These are phyloP conservation scores for Mortierella sp. DNA, from an alignment of 371 early-diverging fungal genomes.

Conservation along the genomic window DNA sequence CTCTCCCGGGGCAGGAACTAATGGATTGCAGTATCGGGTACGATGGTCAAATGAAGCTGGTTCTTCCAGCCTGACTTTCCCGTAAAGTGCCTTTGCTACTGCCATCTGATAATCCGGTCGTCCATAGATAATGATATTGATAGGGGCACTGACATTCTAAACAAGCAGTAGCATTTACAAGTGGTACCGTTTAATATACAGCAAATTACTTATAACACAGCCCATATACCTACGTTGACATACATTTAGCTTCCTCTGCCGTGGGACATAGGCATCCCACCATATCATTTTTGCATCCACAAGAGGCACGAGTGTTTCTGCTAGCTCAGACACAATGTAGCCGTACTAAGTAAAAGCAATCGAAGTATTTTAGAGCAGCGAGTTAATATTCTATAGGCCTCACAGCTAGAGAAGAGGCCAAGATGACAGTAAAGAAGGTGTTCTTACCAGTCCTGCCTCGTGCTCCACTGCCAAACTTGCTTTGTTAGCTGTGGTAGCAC, in stretches of 20 bases:
- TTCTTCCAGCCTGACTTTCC: slow-evolving; percentile 44
- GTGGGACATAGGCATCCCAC: slow-evolving; percentile 55
- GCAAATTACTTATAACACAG: not conserved
- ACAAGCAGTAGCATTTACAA: not conserved
- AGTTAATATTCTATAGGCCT: no score
- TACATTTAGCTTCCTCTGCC: slow-evolving; percentile 47
- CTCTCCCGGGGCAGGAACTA: slow-evolving; percentile 46
- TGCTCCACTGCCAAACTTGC: slow-evolving; percentile 51
- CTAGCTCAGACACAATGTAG: slow-evolving; percentile 51
- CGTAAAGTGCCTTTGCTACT: slow-evolving; percentile 41
- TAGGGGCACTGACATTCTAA: slow-evolving; percentile 55
- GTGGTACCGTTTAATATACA: not conserved
- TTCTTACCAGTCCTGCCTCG: slow-evolving; percentile 39
- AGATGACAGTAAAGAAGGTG: not conserved
- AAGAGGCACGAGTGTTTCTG: slow-evolving; percentile 53
- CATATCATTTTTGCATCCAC: slow-evolving; percentile 56
- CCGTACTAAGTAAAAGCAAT: slow-evolving; percentile 35
- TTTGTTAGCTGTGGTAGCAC: slow-evolving; percentile 38
- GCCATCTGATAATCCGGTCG: slow-evolving; percentile 36
- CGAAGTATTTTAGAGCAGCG: no score
- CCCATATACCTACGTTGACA: not conserved
- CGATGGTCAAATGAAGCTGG: slow-evolving; percentile 49
- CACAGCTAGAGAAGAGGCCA: not conserved
- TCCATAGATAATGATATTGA: slow-evolving; percentile 54
- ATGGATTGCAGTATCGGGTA: slow-evolving; percentile 45